A percentile compares a stretch with the other conserved stretches of the same genome.
phyloP scores from a whole-genome alignment of 345 rosid genomes.

The Capsella bursapastoris region DNA sequence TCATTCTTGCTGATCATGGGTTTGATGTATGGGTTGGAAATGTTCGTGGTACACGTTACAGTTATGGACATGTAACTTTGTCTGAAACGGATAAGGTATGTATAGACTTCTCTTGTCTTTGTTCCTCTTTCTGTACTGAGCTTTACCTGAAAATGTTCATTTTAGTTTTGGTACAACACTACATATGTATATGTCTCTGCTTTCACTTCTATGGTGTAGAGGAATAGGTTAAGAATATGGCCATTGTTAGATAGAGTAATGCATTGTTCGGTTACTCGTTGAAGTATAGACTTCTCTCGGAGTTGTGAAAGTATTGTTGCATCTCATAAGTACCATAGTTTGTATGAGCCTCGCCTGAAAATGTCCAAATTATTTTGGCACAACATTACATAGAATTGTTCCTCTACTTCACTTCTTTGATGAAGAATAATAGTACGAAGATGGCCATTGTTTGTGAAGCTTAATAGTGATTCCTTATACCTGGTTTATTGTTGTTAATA shows the following conservation, averaged over 20 bases:
- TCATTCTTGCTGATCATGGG: constrained; percentile 85
- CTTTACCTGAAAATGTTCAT: not conserved
- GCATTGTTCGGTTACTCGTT: too few relatives aligned
- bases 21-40: constrained; percentile 94
- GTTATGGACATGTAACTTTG: constrained; percentile 77
- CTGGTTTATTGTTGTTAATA: not conserved
- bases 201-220: not conserved
- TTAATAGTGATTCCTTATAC: too few relatives aligned
- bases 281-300: too few relatives aligned
- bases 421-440: too few relatives aligned
- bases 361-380: too few relatives aligned
- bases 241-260: not conserved
- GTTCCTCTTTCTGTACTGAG: not conserved
- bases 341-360: too few relatives aligned
- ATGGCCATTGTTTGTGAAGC: too few relatives aligned
- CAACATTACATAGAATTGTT: too few relatives aligned
- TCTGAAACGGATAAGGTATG: constrained; percentile 74
- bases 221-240: not conserved
- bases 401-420: too few relatives aligned
- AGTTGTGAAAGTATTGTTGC: too few relatives aligned
- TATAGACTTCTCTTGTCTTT: not conserved
- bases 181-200: not conserved
- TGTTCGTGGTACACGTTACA: constrained; percentile 92
- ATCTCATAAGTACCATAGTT: too few relatives aligned
- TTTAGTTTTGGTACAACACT: not conserved